Percentiles rank a stretch among this genome's conserved stretches.
Conservation (phyloP, 345 rosid species). For the Noccaea caerulescens region DNA sequence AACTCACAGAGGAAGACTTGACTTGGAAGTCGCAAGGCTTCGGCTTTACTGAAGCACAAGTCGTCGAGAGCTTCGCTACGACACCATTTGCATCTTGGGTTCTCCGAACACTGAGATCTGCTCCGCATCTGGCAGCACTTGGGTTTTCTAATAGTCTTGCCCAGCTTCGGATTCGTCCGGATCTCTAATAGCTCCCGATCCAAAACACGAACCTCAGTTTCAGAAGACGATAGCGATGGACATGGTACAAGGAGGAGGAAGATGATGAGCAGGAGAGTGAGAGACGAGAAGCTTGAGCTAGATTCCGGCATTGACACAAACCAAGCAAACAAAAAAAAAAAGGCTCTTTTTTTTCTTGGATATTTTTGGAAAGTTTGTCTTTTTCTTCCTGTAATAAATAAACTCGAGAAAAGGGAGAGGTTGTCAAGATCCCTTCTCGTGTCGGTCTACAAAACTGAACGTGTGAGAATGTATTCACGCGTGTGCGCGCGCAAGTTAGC, state of each 20-base stretch:
- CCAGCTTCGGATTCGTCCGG: slow-evolving; percentile 25
- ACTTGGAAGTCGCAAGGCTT: slow-evolving; percentile 72
- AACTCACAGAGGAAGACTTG: slow-evolving; percentile 72
- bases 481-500: slow-evolving; percentile 31
- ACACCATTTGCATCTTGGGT: slow-evolving; percentile 78
- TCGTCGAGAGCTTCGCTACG: slow-evolving; percentile 77
- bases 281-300: slow-evolving; percentile 35
- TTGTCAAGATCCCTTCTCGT: neutral
- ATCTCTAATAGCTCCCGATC: slow-evolving; percentile 53
- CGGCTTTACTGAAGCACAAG: slow-evolving; percentile 65
- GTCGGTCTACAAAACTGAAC: slow-evolving; percentile 6
- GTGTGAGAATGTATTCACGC: slow-evolving; percentile 28
- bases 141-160: slow-evolving; percentile 46
- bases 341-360: slow-evolving; percentile 3
- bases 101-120: slow-evolving; percentile 61
- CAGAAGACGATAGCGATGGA: slow-evolving; percentile 28
- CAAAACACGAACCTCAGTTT: slow-evolving; percentile 28
- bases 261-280: slow-evolving; percentile 22
- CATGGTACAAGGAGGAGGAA: slow-evolving; percentile 34
- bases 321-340: neutral
- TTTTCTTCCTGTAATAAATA: slow-evolving; percentile 8
- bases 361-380: slow-evolving; percentile 30
- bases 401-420: slow-evolving; percentile 20
- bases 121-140: slow-evolving; percentile 61
- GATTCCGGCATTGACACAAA: slow-evolving; percentile 38